Evolutionary conservation across 2,329 filamentous ascomycete genomes (phyloP), one percentile per base, ranked within the genome.

Genomic region (Exophiala oligosperma): DNA sequence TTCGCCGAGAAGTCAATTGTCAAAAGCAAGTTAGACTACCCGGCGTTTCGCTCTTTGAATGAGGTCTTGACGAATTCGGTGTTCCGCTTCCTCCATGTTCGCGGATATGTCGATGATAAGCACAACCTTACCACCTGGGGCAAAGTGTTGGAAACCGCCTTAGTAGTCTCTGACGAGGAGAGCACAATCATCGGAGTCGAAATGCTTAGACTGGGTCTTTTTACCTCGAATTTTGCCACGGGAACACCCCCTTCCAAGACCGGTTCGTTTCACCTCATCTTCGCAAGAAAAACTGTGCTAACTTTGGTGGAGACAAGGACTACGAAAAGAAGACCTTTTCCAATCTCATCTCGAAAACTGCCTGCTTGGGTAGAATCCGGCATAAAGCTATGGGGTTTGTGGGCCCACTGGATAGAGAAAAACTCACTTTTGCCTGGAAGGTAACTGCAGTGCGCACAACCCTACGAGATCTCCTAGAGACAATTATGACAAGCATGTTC

Each of bases 311-410:
- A 71, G 89, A 89, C 3, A 85, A 90, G 41, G 92, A 96, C 64
- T 91, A 65, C 43, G 58, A 54, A 21, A 55, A 51, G 12, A 63
- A 63, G 50, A 53, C 83, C 32, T 88, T 88, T 68, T 86, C 92
- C 46, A 82, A 94, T 55, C 81, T 99, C 46, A 86, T 97, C 67
- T 94, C 92, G 66, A 88, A 94, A 40, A 88, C 92, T 61, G 90
- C 92, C 12, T 92, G 90, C 53, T 79, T 97, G 57, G 84, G 92
- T 52, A 91, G 89, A 69, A 80, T 97, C 61, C 85, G 87, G 32
- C 94, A 99, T 72, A 84, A 90, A 66, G 81, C 84, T 2, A 92
- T 93, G 66, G 94, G 94, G 29, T 99, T 97, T 74, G 97, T 93
- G 1, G 94, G 94, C 0, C 93, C 94, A 1, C 81, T 99, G 1